These are phyloP conservation scores for Melocanna baccifera DNA, from an alignment of 176 grass and related monocot genomes.

Conservation along the genomic window DNA sequence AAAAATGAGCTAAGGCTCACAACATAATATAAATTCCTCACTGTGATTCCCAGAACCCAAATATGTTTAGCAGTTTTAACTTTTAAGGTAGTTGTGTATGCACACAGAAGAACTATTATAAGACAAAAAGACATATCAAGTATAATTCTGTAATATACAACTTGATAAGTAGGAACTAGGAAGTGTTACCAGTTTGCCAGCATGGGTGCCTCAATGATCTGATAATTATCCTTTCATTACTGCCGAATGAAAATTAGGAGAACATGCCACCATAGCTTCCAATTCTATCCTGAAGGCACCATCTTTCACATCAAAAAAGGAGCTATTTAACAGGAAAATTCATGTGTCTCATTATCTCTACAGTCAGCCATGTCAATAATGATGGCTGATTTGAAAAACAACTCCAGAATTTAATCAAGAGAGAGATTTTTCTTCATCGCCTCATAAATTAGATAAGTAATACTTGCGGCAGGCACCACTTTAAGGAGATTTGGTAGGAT, in stretches of 20 bases:
- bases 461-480: constrained; percentile 95
- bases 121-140: constrained; percentile 6
- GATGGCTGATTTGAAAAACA: constrained; percentile 45
- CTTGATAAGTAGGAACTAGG: neutral
- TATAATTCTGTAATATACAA: constrained; percentile 19
- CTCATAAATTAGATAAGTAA: constrained; percentile 94
- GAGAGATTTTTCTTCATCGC: constrained; percentile 91
- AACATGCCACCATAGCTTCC: constrained; percentile 37
- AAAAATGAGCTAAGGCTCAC: neutral
- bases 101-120: constrained; percentile 12
- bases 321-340: constrained; percentile 66
- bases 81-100: neutral
- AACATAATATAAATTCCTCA: neutral
- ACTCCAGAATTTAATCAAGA: constrained; percentile 65
- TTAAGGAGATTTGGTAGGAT: constrained; percentile 94
- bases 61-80: neutral
- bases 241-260: constrained; percentile 38
- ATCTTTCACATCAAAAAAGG: constrained; percentile 41
- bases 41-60: neutral
- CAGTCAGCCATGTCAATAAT: constrained; percentile 69
- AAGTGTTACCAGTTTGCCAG: constrained; percentile 44
- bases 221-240: constrained; percentile 38
- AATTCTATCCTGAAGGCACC: constrained; percentile 47
- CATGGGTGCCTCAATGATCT: constrained; percentile 31
- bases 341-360: constrained; percentile 84